Conservation (phyloP, 352 stramenopile genomes). For the Elongisporangium prolatum region DNA sequence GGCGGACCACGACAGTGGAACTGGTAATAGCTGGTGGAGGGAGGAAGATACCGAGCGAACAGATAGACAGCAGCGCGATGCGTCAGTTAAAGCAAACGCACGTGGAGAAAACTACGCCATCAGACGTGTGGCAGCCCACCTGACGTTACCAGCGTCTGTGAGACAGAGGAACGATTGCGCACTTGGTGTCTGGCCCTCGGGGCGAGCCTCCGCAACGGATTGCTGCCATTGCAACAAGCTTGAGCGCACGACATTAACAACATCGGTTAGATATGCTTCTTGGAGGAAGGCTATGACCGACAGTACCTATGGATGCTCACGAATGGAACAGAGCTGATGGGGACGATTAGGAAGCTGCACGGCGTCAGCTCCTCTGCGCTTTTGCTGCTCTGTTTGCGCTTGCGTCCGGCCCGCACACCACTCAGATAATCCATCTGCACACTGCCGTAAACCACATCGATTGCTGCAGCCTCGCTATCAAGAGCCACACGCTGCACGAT, state of each 20-base stretch:
- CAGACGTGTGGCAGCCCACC: conserved; percentile 14
- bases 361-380: conserved; percentile 4
- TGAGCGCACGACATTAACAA: neutral
- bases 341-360: conserved; percentile 35
- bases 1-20: conserved; percentile 12
- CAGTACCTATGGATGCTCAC: conserved; percentile 38
- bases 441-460: conserved; percentile 33
- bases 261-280: neutral
- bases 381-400: conserved; percentile 26
- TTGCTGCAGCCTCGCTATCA: conserved; percentile 6
- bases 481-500: conserved; percentile 14
- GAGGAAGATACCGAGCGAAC: neutral
- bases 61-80: neutral
- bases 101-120: neutral
- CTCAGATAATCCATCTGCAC: conserved; percentile 19
- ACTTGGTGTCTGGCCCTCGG: conserved; percentile 5
- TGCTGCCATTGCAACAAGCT: conserved; percentile 36
- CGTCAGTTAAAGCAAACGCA: neutral
- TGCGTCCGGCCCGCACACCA: conserved; percentile 33
- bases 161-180: conserved; percentile 35
- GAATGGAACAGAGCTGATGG: conserved; percentile 12
- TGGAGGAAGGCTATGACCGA: neutral
- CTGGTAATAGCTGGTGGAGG: conserved; percentile 35
- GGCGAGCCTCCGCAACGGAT: conserved; percentile 10
- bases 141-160: conserved; percentile 43